These are phyloP conservation scores for Colletotrichum neosansevieriae DNA, from an alignment of 2,329 filamentous ascomycete genomes.

Conservation along the genomic window DNA sequence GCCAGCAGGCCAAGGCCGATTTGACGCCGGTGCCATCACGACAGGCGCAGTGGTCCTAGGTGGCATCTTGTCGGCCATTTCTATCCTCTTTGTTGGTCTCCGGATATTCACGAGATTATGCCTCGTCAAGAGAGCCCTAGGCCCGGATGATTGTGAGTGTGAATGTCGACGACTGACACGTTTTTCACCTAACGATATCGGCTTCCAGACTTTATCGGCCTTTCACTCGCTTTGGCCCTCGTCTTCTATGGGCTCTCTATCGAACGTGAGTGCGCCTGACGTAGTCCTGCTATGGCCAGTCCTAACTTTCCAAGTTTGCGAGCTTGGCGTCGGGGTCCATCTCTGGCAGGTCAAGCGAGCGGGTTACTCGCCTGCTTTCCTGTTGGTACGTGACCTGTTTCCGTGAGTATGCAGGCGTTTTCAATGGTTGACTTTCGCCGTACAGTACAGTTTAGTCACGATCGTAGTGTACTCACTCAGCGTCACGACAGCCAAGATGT, in stretches of 20 bases:
- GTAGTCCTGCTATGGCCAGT: fast-evolving
- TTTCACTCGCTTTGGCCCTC: slow-evolving; percentile 16
- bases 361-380: slow-evolving; percentile 20
- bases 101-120: slow-evolving; percentile 28
- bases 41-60: slow-evolving; percentile 12
- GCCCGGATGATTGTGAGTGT: slow-evolving; percentile 29
- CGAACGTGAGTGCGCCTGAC: background rate
- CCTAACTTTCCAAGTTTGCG: slow-evolving; percentile 12
- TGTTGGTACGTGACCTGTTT: background rate
- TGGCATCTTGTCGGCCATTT: slow-evolving; percentile 10
- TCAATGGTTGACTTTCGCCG: background rate
- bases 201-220: slow-evolving; percentile 1
- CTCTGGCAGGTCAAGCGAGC: slow-evolving; percentile 31
- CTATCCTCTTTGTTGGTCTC: slow-evolving; percentile 18
- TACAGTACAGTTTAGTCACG: slow-evolving; percentile 10
- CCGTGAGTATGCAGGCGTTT: too few species aligned
- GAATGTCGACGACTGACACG: background rate
- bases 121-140: slow-evolving; percentile 15
- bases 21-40: slow-evolving; percentile 26
- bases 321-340: slow-evolving; percentile 29
- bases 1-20: slow-evolving; percentile 24
- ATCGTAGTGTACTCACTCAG: slow-evolving; percentile 33
- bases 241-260: slow-evolving; percentile 22
- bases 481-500: slow-evolving; percentile 39
- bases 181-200: background rate